phyloP scores from a whole-genome alignment of 768 basidiomycete species.

The Gloeostereum incarnatum region DNA sequence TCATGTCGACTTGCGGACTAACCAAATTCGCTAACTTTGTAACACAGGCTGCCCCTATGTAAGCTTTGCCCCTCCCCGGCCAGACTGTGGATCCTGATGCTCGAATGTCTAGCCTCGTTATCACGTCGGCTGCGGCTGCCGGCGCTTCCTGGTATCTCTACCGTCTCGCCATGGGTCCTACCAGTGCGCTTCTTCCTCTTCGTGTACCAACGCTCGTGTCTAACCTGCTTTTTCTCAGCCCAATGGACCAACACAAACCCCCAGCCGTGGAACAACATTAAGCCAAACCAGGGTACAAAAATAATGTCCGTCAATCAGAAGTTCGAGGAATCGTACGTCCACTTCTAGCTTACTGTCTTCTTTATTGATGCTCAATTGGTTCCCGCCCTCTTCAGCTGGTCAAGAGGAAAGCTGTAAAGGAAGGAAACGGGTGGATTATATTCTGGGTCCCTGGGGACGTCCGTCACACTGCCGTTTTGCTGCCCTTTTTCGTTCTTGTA shows the following conservation, averaged over 20 bases:
- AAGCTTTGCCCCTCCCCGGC: not conserved
- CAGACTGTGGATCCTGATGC: not conserved
- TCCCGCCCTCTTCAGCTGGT: constrained; percentile 44
- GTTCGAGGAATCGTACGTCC: constrained; percentile 63
- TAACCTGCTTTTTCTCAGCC: constrained; percentile 21
- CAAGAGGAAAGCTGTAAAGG: constrained; percentile 65
- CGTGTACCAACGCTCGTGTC: constrained; percentile 2
- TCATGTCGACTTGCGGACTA: not conserved
- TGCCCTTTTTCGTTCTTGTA: too few relatives aligned
- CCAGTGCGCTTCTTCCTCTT: constrained; percentile 24
- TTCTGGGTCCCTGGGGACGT: too few relatives aligned
- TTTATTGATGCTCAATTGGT: constrained; percentile 6
- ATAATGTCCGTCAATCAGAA: constrained; percentile 60
- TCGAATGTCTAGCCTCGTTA: constrained; percentile 28
- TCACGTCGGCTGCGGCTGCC: constrained; percentile 37
- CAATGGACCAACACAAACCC: constrained; percentile 66
- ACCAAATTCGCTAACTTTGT: not conserved
- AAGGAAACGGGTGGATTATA: too few relatives aligned
- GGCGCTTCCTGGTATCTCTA: constrained; percentile 64
- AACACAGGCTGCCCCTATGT: constrained; percentile 10
- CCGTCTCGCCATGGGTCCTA: constrained; percentile 54
- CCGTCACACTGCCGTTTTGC: too few relatives aligned
- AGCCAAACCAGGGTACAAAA: constrained; percentile 70
- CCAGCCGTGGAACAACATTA: constrained; percentile 80
- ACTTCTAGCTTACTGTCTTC: constrained; percentile 4